Evolutionary conservation across 257 asterid genomes (phyloP).

Genomic region (Marsdenia floribunda): DNA sequence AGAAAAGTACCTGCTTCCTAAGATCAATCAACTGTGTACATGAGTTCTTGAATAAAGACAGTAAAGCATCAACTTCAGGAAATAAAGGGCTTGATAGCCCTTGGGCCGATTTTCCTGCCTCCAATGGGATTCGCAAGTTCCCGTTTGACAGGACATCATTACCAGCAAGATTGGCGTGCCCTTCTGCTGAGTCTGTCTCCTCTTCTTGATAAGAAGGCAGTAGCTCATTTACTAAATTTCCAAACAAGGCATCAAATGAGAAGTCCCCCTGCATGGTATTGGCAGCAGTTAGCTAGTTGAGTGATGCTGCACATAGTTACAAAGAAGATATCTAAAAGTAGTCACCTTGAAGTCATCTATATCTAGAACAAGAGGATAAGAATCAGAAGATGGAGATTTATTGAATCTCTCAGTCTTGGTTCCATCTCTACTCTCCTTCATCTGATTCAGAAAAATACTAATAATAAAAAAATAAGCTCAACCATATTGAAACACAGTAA

Average conservation of each 20-base stretch:
- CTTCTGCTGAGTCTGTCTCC: constrained; percentile 57
- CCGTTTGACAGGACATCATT: constrained; percentile 63
- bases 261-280: constrained; percentile 69
- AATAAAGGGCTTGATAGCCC: constrained; percentile 58
- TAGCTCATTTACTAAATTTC: constrained; percentile 78
- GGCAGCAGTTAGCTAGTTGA: constrained; percentile 19
- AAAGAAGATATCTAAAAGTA: not conserved
- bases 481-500: not conserved
- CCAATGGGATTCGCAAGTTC: constrained; percentile 58
- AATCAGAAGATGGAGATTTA: constrained; percentile 49
- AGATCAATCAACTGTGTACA: constrained; percentile 80
- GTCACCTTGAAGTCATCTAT: constrained; percentile 89
- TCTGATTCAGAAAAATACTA: constrained; percentile 37
- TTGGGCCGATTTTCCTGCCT: constrained; percentile 55
- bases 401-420: constrained; percentile 42
- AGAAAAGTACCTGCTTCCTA: constrained; percentile 58
- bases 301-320: constrained; percentile 4
- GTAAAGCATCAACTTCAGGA: constrained; percentile 88
- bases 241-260: constrained; percentile 90
- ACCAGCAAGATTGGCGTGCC: constrained; percentile 43
- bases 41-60: constrained; percentile 82
- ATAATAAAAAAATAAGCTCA: constrained; percentile 16
- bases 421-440: constrained; percentile 73
- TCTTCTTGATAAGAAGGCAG: constrained; percentile 87
- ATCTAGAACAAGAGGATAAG: constrained; percentile 74